Conservation (phyloP, 2,329 filamentous ascomycete genomes). For the Cladosporium austrohemisphaericum region DNA sequence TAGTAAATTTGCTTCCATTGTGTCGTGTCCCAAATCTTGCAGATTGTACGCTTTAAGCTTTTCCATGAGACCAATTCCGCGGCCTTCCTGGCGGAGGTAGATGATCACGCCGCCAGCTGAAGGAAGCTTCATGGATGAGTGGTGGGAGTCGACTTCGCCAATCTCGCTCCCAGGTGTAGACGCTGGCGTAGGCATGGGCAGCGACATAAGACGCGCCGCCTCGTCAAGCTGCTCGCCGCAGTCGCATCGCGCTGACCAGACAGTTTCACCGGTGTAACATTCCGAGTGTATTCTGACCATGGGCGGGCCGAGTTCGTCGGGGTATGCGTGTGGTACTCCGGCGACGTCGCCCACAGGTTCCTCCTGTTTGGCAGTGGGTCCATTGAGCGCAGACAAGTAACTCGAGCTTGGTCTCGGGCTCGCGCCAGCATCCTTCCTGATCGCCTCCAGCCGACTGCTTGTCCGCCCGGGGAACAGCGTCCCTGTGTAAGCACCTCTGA, state of each 20-base stretch:
- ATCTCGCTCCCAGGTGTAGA: conserved; percentile 27
- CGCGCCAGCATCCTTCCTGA: conserved; percentile 39
- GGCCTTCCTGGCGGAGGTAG: conserved; percentile 91
- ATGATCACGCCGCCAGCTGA: conserved; percentile 82
- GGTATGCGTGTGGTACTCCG: conserved; percentile 22
- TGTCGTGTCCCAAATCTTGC: conserved; percentile 95
- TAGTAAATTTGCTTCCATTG: conserved; percentile 89
- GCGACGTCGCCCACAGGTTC: conserved; percentile 27
- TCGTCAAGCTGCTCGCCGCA: conserved; percentile 98
- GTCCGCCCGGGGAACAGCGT: conserved; percentile 80
- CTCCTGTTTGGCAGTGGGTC: conserved; percentile 12
- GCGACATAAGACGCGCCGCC: conserved; percentile 82
- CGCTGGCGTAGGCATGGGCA: conserved; percentile 27
- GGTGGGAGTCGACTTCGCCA: conserved; percentile 16
- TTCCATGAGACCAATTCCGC: conserved; percentile 89
- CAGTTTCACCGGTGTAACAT: conserved; percentile 97
- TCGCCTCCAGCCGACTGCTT: conserved; percentile 62
- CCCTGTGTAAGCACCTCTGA: conserved; percentile 87
- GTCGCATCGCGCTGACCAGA: conserved; percentile 96
- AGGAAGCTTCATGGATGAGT: conserved; percentile 23
- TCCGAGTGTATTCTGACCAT: conserved; percentile 95
- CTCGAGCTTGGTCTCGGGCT: conserved; percentile 20
- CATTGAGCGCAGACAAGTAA: conserved; percentile 22
- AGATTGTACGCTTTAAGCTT: conserved; percentile 98
- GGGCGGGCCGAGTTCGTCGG: conserved; percentile 50